These are phyloP conservation scores for Tylopilus sp. DNA, from an alignment of 1,284 basidiomycete species.

Conservation along the genomic window DNA sequence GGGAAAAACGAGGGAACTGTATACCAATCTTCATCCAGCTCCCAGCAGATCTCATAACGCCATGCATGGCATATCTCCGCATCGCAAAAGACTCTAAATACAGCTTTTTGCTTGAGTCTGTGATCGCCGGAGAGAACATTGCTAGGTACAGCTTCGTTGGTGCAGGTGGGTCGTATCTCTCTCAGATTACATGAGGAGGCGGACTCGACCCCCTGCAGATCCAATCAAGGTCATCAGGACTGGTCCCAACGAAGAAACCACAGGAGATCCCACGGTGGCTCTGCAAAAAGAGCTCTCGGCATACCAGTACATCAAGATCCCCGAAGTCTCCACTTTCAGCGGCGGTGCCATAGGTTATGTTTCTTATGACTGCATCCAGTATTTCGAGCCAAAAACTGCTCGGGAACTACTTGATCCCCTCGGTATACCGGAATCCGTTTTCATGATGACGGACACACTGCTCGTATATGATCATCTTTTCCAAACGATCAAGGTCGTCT, in stretches of 20 bases:
- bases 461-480: constrained; percentile 97
- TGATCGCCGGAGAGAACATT: constrained; percentile 85
- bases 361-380: constrained; percentile 91
- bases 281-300: constrained; percentile 84
- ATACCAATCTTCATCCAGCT: constrained; percentile 90
- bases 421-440: constrained; percentile 88
- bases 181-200: not conserved
- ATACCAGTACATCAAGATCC: constrained; percentile 88
- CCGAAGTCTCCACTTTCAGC: constrained; percentile 90
- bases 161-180: constrained; percentile 58
- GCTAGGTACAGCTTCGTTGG: constrained; percentile 96
- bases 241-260: constrained; percentile 76
- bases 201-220: constrained; percentile 47
- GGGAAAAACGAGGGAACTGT: constrained; percentile 81
- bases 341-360: constrained; percentile 98
- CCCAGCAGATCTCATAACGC: constrained; percentile 94
- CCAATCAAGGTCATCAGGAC: constrained; percentile 90
- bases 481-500: constrained; percentile 92
- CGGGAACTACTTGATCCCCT: constrained; percentile 70
- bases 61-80: constrained; percentile 94
- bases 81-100: constrained; percentile 89
- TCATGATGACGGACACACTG: constrained; percentile 94
- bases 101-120: constrained; percentile 90
- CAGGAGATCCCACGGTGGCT: constrained; percentile 82
- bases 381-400: constrained; percentile 93